These are phyloP conservation scores for Saccharomyces hybrid DNA, from an alignment of 1,139 yeast genomes.

Conservation along the genomic window DNA sequence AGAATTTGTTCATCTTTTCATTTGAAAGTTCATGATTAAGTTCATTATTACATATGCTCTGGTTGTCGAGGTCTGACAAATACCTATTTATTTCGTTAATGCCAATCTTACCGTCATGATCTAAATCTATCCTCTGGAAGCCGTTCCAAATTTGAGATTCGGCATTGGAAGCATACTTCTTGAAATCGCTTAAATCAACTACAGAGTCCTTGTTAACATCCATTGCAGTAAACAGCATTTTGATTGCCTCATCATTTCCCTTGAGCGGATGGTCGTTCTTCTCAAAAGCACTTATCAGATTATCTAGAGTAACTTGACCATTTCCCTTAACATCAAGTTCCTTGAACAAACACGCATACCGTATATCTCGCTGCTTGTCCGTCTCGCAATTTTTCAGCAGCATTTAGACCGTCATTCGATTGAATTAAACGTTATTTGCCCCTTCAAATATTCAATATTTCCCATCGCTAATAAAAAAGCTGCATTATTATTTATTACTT, in stretches of 20 bases:
- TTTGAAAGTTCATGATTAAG: background rate
- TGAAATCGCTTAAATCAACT: slow-evolving; percentile 56
- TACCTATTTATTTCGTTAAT: slow-evolving; percentile 62
- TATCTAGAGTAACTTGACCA: slow-evolving; percentile 51
- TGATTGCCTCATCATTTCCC: slow-evolving; percentile 54
- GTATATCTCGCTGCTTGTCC: slow-evolving; percentile 16
- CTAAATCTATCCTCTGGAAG: slow-evolving; percentile 62
- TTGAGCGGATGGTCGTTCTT: slow-evolving; percentile 58
- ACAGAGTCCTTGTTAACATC: slow-evolving; percentile 51
- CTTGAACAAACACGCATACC: slow-evolving; percentile 32
- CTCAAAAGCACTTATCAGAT: slow-evolving; percentile 49
- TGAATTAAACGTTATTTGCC: background rate
- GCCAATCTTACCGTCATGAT: slow-evolving; percentile 67
- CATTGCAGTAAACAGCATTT: slow-evolving; percentile 47
- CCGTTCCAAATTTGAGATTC: slow-evolving; percentile 67
- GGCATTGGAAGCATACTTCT: slow-evolving; percentile 50
- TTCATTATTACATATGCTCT: slow-evolving; percentile 3
- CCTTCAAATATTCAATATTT: background rate
- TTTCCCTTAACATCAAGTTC: slow-evolving; percentile 45
- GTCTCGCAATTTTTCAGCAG: slow-evolving; percentile 8
- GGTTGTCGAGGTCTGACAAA: slow-evolving; percentile 35
- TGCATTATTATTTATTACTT: background rate
- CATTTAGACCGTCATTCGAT: slow-evolving; percentile 10
- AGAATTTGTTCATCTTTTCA: slow-evolving; percentile 11
- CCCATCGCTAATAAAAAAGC: background rate